phyloP scores from a whole-genome alignment of 2,329 filamentous ascomycete genomes.

The Colletotrichum karsti region DNA sequence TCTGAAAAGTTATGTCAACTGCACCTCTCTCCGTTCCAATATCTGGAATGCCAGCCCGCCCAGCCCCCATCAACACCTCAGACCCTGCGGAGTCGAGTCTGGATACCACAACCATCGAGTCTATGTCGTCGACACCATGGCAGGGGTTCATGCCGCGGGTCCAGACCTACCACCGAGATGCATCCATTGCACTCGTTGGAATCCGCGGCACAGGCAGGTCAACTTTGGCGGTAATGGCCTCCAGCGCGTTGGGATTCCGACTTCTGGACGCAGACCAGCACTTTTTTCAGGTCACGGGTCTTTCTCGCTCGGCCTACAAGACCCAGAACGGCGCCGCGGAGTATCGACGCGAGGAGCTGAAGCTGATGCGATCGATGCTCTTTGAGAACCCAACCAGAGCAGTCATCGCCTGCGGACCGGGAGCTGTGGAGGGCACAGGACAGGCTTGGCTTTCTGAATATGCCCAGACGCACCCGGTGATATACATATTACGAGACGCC shows the following conservation, averaged over 20 bases:
- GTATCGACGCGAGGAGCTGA: slow-evolving; percentile 70
- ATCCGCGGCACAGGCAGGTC: slow-evolving; percentile 80
- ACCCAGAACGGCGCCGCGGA: slow-evolving; percentile 67
- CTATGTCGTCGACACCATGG: neutral
- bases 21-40: neutral
- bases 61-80: neutral
- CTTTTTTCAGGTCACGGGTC: slow-evolving; percentile 71
- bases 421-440: slow-evolving; percentile 64
- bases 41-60: neutral
- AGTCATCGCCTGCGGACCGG: slow-evolving; percentile 77
- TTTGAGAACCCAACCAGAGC: slow-evolving; percentile 64
- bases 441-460: slow-evolving; percentile 70
- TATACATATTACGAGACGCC: slow-evolving; percentile 74
- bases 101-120: neutral
- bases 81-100: neutral
- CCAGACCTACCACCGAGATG: slow-evolving; percentile 48
- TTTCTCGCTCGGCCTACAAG: slow-evolving; percentile 70
- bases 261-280: slow-evolving; percentile 74
- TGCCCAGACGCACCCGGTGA: slow-evolving; percentile 70
- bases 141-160: neutral
- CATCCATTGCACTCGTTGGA: slow-evolving; percentile 77
- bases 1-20: neutral
- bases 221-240: slow-evolving; percentile 78
- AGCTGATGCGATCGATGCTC: slow-evolving; percentile 69
- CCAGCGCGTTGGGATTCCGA: slow-evolving; percentile 72